Evolutionary conservation across 441 rosid genomes (phyloP).

Genomic region (Erodium moschatum): DNA sequence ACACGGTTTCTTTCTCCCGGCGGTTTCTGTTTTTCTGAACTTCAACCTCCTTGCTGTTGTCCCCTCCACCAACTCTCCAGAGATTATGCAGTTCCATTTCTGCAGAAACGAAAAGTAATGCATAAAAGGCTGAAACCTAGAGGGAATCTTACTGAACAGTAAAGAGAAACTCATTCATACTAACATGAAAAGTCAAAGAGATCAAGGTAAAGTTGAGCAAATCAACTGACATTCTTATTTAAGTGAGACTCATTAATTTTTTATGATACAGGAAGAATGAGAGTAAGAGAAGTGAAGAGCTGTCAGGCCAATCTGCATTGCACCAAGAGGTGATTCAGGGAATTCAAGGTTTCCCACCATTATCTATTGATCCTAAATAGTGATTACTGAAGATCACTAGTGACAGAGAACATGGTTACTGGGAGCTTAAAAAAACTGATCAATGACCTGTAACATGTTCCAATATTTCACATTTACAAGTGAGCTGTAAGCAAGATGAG

Average conservation of each 20-base stretch:
- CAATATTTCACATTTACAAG: neutral
- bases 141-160: constrained; percentile 14
- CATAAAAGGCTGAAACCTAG: constrained; percentile 26
- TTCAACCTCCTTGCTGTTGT: constrained; percentile 85
- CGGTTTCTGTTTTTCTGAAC: constrained; percentile 73
- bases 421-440: neutral
- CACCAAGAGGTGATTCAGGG: neutral
- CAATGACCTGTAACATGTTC: neutral
- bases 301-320: constrained; percentile 1
- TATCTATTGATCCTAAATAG: no score
- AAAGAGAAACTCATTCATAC: constrained; percentile 1
- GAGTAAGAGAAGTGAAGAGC: neutral
- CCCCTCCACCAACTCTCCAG: constrained; percentile 80
- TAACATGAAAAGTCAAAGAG: constrained; percentile 6
- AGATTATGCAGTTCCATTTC: constrained; percentile 44
- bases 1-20: constrained; percentile 75
- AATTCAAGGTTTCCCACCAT: no score
- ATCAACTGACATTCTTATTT: neutral
- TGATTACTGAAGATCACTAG: constrained; percentile 1
- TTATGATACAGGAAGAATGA: no score
- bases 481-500: neutral
- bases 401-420: neutral
- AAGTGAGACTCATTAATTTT: neutral
- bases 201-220: neutral
- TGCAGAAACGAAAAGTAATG: constrained; percentile 36